Evolutionary conservation across 148 eudicot species (phyloP), one percentile per base, ranked within the genome.

Genomic region (Oxyria digyna): DNA sequence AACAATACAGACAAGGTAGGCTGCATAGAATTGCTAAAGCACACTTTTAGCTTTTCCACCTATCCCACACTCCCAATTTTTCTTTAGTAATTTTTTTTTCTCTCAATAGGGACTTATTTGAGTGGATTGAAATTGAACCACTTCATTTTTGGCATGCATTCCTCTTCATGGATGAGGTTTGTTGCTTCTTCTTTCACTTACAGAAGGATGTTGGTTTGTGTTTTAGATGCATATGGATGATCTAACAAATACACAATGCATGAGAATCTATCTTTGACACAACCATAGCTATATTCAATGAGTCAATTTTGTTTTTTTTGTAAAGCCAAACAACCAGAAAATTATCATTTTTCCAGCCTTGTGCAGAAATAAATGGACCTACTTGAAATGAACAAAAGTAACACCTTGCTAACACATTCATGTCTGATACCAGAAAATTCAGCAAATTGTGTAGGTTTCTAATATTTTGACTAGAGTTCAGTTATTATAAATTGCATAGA

Each of bases 111-210:
- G 97, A 94, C 68, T 81, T 94, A 63, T 94, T 94, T 68, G 96
- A 94, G 78, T 94, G 96, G 97, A 85, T 94, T 78, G 97, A 90
- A 84, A 85, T 94, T 72, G 97, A 94, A 70, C 93, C 93, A 27
- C 67, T 77, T 67, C 92, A 94, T 80, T 91, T 87, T 78, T 91
- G 97, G 97, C 84, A 88, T 76, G 91, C 96, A 67, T 73, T 94
- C 78, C 89, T 94, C 54, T 94, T 94, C 73, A 94, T 91, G 99
- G 99, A 94, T 80, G 97, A 91, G 96, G 99, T 94, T 78, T 74
- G 85, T 70, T 69, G 37, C 65, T 52, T 52, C 29, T 52, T 52
- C 0, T 3, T 23, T 24, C 20, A 18, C 10, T 55, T 14, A 26
- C 62, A 12, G 59, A 13, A 52, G 59, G 7, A 24, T 55, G 14